These are phyloP conservation scores for Yamadazyma friedrichii DNA, from an alignment of 1,139 yeast species.

Conservation along the genomic window DNA sequence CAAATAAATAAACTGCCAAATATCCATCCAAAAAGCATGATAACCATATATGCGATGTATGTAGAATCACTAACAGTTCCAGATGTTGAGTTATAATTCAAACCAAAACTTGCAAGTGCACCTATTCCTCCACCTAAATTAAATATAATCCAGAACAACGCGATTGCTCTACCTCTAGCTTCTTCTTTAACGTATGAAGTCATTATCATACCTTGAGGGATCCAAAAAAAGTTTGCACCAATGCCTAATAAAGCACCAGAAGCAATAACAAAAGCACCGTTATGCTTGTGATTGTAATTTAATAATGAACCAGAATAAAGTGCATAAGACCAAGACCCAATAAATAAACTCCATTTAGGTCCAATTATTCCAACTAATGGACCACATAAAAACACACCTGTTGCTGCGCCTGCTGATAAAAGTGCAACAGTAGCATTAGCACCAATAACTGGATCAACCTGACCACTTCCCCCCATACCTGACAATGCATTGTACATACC, in stretches of 20 bases:
- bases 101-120: slow-evolving; percentile 53
- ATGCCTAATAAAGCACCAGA: slow-evolving; percentile 61
- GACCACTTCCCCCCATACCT: slow-evolving; percentile 49
- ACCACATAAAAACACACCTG: slow-evolving; percentile 58
- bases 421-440: slow-evolving; percentile 56
- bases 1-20: slow-evolving; percentile 15
- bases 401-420: slow-evolving; percentile 54
- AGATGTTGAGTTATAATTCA: slow-evolving; percentile 38
- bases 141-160: slow-evolving; percentile 62
- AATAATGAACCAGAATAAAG: slow-evolving; percentile 54
- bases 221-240: slow-evolving; percentile 59
- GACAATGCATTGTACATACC: slow-evolving; percentile 59
- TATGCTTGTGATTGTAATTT: slow-evolving; percentile 39
- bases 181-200: slow-evolving; percentile 59
- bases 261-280: slow-evolving; percentile 44
- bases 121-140: slow-evolving; percentile 65
- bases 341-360: slow-evolving; percentile 42
- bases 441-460: slow-evolving; percentile 36
- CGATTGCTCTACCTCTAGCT: slow-evolving; percentile 53
- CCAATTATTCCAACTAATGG: slow-evolving; percentile 57
- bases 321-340: slow-evolving; percentile 60
- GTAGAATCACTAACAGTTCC: slow-evolving; percentile 52
- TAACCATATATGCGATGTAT: slow-evolving; percentile 54
- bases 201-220: slow-evolving; percentile 59
- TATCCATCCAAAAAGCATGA: slow-evolving; percentile 49